Percentiles rank a stretch among this genome's conserved stretches.
Evolutionary conservation across 1,139 yeast species (phyloP).

Genomic region (Candida sp.): DNA sequence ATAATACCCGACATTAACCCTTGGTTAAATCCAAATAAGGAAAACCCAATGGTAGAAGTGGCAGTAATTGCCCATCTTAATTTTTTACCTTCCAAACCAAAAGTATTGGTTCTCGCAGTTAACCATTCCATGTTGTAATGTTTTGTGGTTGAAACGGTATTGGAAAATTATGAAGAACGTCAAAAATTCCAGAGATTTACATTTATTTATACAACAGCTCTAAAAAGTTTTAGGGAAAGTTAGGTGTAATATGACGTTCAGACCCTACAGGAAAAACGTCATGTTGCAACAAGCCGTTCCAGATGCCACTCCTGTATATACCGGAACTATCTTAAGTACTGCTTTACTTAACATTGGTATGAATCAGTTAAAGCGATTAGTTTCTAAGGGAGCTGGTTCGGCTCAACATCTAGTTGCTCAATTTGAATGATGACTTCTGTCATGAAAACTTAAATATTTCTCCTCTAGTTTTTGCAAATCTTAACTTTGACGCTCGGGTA

Average conservation of each 20-base stretch:
- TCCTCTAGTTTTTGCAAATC: neutral
- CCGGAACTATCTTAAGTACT: neutral
- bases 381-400: neutral
- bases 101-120: constrained; percentile 34
- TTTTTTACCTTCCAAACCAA: constrained; percentile 47
- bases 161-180: neutral
- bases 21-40: constrained; percentile 75
- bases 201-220: neutral
- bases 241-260: neutral
- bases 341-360: neutral
- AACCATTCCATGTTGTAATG: constrained; percentile 6
- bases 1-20: constrained; percentile 76
- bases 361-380: neutral
- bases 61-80: constrained; percentile 46
- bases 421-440: neutral
- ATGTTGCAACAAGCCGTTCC: constrained; percentile 2
- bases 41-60: constrained; percentile 63
- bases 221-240: neutral
- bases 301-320: neutral
- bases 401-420: neutral
- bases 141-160: too few relatives aligned
- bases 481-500: neutral
- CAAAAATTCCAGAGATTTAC: neutral
- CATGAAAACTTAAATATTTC: neutral
- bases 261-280: neutral